A percentile compares a stretch with the other conserved stretches of the same genome.
These are phyloP conservation scores for Pythium coloratum DNA, from an alignment of 352 stramenopile genomes.

Conservation along the genomic window DNA sequence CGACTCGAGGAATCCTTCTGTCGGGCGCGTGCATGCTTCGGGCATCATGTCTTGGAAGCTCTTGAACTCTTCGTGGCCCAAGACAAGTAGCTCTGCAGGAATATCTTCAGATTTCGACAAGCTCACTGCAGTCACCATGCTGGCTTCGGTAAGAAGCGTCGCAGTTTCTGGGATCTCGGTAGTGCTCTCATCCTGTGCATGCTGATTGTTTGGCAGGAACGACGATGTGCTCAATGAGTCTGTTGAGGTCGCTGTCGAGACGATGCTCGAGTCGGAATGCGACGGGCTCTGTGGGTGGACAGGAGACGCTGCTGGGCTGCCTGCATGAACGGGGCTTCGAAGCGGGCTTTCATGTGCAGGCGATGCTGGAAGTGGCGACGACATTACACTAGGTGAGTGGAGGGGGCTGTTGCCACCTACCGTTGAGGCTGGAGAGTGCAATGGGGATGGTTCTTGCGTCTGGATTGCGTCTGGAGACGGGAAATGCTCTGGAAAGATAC, in stretches of 20 bases:
- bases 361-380: constrained; percentile 38
- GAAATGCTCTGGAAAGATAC: constrained; percentile 85
- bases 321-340: constrained; percentile 47
- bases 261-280: constrained; percentile 62
- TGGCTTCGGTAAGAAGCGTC: constrained; percentile 27
- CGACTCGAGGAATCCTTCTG: constrained; percentile 74
- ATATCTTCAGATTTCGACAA: constrained; percentile 39
- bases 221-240: constrained; percentile 76
- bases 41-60: constrained; percentile 75
- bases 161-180: constrained; percentile 9
- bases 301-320: constrained; percentile 58
- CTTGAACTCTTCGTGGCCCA: constrained; percentile 75
- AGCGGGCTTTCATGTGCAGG: constrained; percentile 50
- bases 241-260: constrained; percentile 48
- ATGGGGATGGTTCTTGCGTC: constrained; percentile 30
- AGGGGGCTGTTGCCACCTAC: constrained; percentile 34
- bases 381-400: constrained; percentile 36
- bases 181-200: constrained; percentile 19
- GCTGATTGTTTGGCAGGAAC: constrained; percentile 72
- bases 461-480: constrained; percentile 55
- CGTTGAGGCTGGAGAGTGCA: constrained; percentile 20
- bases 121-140: constrained; percentile 17
- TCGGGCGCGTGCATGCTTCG: constrained; percentile 56
- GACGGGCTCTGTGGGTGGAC: constrained; percentile 59
- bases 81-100: constrained; percentile 50